Percentiles rank a stretch among this genome's conserved stretches.
Evolutionary conservation across 2,329 filamentous ascomycete genomes (phyloP).

Genomic region (Phialophora tarda): DNA sequence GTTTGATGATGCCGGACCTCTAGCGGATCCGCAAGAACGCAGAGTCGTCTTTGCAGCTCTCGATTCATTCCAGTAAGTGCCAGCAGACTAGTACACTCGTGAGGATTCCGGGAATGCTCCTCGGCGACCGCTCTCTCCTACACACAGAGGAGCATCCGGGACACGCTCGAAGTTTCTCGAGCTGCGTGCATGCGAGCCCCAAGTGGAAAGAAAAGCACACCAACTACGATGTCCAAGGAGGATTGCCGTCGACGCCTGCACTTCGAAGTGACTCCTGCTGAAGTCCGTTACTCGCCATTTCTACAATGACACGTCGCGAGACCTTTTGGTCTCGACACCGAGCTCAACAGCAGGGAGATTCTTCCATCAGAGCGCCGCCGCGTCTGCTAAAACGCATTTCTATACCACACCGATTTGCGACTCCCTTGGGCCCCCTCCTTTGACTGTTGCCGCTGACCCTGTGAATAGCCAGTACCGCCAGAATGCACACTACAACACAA

Average conservation of each 20-base stretch:
- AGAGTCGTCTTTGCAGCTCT: conserved; percentile 79
- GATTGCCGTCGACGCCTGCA: not conserved
- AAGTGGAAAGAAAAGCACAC: too few relatives aligned
- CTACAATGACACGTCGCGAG: not conserved
- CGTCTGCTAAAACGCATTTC: not conserved
- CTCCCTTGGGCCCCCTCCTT: not conserved
- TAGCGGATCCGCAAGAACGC: conserved; percentile 78
- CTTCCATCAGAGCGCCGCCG: not conserved
- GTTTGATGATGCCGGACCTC: conserved; percentile 62
- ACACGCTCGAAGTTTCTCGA: too few relatives aligned
- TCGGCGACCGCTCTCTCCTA: too few relatives aligned
- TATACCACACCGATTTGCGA: not conserved
- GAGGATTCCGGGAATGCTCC: not conserved
- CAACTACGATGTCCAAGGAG: not conserved
- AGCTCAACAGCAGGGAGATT: not conserved
- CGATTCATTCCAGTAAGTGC: conserved; percentile 83
- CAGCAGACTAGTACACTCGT: not conserved
- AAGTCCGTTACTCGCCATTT: not conserved
- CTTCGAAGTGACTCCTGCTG: not conserved
- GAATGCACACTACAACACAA: conserved; percentile 85
- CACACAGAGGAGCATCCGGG: too few relatives aligned
- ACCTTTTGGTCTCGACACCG: not conserved
- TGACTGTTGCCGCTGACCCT: conserved; percentile 21
- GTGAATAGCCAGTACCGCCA: conserved; percentile 76
- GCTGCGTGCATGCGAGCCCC: not conserved